Base-by-base conservation (phyloP, 164 flowering plant genomes). In the Liquidambar formosana region DNA sequence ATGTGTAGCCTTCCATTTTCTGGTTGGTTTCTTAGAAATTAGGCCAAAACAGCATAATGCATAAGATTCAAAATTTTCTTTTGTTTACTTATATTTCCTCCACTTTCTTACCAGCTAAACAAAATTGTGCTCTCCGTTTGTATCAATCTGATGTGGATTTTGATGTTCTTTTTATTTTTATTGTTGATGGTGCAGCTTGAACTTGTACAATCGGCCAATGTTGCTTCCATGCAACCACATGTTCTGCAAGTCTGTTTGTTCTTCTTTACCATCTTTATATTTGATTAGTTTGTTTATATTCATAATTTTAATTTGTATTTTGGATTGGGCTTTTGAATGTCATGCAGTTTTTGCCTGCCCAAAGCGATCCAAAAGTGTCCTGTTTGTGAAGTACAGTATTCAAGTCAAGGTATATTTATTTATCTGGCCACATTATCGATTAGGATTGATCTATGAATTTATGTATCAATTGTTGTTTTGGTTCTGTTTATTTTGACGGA, bases 181-280 rank as follows among this genome's bases (percentile, higher is more conserved):
- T 23, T 70, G 9, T 78, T 67, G 1, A 54, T 43, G 19, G 14
- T 83, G 75, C 86, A 90, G 96, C 73, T 77, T 88, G 57, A 61
- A 78, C 53, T 76, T 90, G 79, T 70, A 84, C 15, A 65, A 63
- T 18, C 67, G 76, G 10, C 96, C 96, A 3, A 44, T 78, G 33
- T 59, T 90, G 75, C 81, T 87, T 13, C 91, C 91, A 0, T 90
- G 93, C 65, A 73, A 82, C 71, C 93, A 88, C 69, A 70, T 87
- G 4, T 83, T 88, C 63, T 88, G 91, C 91, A 70, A 77, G 96
- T 88, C 23, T 6, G 89, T 67, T 51, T 11, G 26, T 18, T 45
- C 26, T 65, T 26, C 43, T 57, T 23, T 66, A 14, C 54, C n/a
- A 18, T 4, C 28, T 45, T 65, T 19, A 18, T 22, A 8, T 26